Evolutionary conservation across 2,329 filamentous ascomycete species (phyloP).

Genomic region (Neofusicoccum parvum): DNA sequence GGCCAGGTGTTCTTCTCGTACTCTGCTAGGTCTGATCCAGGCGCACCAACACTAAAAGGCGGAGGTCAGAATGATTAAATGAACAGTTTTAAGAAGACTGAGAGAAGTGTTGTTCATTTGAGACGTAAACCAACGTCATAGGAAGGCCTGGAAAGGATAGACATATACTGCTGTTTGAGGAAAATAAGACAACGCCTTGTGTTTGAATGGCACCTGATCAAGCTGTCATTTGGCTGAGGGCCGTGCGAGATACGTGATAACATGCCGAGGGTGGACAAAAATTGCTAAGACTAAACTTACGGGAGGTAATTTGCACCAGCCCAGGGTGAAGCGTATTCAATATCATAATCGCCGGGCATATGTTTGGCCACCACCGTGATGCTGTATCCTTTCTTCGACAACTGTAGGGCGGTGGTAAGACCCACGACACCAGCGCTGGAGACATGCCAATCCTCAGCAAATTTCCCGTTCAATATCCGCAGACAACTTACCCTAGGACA

Average conservation of each 20-base stretch:
- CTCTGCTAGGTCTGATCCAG: conserved; percentile 41
- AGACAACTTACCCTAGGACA: conserved; percentile 49
- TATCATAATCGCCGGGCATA: conserved; percentile 91
- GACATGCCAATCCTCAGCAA: neutral
- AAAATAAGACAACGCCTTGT: too few relatives aligned
- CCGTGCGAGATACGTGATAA: neutral
- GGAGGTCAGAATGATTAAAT: neutral
- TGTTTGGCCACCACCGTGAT: conserved; percentile 80
- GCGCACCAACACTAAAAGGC: conserved; percentile 40
- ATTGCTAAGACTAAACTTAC: neutral
- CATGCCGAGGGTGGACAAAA: neutral
- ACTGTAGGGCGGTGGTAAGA: conserved; percentile 64
- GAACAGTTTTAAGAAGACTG: neutral
- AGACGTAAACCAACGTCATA: too few relatives aligned
- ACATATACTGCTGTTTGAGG: too few relatives aligned
- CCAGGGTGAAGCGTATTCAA: conserved; percentile 89
- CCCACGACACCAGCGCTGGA: conserved; percentile 66
- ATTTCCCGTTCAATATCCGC: neutral
- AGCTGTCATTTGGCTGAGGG: too few relatives aligned
- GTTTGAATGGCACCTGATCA: too few relatives aligned
- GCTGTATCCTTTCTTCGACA: conserved; percentile 59
- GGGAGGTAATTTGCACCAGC: conserved; percentile 80
- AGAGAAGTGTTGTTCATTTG: too few relatives aligned
- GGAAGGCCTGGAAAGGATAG: too few relatives aligned
- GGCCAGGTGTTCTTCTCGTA: conserved; percentile 50